Conservation (phyloP, 768 basidiomycete genomes). For the Chalciporus sphaerocephalus region DNA sequence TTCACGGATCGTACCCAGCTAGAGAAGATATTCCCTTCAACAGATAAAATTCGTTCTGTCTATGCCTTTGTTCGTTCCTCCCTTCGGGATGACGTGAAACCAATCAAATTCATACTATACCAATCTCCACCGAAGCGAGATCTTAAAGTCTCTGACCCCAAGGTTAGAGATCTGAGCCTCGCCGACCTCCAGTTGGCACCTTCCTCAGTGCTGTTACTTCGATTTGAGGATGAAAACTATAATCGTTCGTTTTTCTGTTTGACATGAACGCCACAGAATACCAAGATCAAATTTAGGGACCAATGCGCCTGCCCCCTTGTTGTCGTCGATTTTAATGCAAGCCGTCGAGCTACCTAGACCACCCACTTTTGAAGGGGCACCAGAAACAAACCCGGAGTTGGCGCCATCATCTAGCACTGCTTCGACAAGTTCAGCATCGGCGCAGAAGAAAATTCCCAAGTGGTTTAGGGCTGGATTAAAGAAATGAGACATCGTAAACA, state of each 20-base stretch:
- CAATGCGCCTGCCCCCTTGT: conserved; percentile 60
- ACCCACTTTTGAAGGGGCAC: conserved; percentile 34
- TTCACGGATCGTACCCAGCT: conserved; percentile 80
- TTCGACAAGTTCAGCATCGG: conserved; percentile 18
- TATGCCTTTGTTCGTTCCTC: conserved; percentile 79
- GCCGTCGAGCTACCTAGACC: conserved; percentile 68
- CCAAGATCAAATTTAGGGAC: conserved; percentile 40
- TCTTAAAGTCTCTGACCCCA: conserved; percentile 73
- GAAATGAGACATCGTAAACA: neutral
- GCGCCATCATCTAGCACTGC: conserved; percentile 7
- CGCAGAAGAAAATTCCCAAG: conserved; percentile 63
- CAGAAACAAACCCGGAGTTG: conserved; percentile 5
- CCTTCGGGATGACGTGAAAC: conserved; percentile 69
- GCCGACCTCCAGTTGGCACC: conserved; percentile 73
- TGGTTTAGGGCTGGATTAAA: conserved; percentile 72
- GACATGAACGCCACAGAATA: neutral
- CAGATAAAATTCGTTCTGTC: conserved; percentile 72
- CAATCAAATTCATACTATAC: conserved; percentile 80
- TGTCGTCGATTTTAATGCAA: conserved; percentile 47
- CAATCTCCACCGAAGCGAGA: conserved; percentile 82
- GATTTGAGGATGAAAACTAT: conserved; percentile 66
- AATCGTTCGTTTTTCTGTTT: conserved; percentile 49
- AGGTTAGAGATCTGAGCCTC: conserved; percentile 63
- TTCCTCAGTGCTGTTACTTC: conserved; percentile 69
- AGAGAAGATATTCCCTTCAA: conserved; percentile 73